Base-by-base conservation (phyloP, 2,329 filamentous ascomycete genomes). In the Nemania bipapillata region DNA sequence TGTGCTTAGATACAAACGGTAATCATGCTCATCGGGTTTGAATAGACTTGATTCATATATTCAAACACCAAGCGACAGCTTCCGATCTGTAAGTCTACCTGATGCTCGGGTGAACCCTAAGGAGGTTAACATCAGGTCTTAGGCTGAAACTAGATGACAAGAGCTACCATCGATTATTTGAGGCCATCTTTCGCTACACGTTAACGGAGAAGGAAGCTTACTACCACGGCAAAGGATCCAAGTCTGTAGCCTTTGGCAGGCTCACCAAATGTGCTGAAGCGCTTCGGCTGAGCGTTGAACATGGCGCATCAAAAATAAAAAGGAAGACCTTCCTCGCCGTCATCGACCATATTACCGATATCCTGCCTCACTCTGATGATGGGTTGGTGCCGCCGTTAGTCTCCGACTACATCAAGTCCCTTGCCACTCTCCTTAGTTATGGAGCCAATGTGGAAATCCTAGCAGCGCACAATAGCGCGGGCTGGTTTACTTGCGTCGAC, bases 361-460 rank as follows among this genome's bases (percentile, higher is more conserved):
- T 89, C 20, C 83, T 97, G 3, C 87, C 89, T 1, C 86, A 83
- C 17, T 79, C 85, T 0, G 86, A 89, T 62, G 89, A 89, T 15
- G 85, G 83, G 1, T 87, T 91, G 62, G 89, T 93, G 71, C 85
- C 89, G 65, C 90, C 91, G 12, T 84, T 99, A 4, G 82, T 90
- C 26, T 85, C 89, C 56, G 89, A 96, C 76, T 97, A 97, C 77
- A 86, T 92, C 72, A 97, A 92, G 81, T 87, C 90, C 22, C 82
- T 99, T 72, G 83, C 87, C 4, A 84, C 87, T 30, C 80, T 97
- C 2, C 85, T 98, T 20, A 87, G 89, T 49, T 88, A 92, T 74
- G 88, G 89, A 53, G 86, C 92, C 20, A 93, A 96, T 78, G 89
- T 92, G 30, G 96, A 98, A 79, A 90, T 94, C 74, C 83, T 98